Conservation (phyloP, 495 filamentous ascomycete genomes). For the Ascobolus immersus region DNA sequence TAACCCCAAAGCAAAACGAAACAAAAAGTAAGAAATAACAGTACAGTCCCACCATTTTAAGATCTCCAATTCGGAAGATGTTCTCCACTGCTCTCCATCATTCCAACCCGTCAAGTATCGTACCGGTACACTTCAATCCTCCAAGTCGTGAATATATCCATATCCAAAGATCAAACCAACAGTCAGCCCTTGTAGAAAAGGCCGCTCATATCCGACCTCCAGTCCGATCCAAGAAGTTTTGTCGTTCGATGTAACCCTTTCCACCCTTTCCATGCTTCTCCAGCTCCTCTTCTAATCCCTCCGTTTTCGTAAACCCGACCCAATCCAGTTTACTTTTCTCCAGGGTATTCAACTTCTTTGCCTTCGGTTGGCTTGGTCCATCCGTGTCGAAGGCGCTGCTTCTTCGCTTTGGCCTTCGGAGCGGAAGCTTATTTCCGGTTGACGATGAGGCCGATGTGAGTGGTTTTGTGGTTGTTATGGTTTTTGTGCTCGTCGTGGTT, state of each 20-base stretch:
- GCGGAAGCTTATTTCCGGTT: conserved; percentile 14
- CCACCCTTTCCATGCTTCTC: conserved; percentile 61
- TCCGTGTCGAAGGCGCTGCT: conserved; percentile 64
- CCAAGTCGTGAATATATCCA: no score
- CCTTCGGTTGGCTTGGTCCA: conserved; percentile 22
- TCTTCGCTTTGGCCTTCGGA: conserved; percentile 41
- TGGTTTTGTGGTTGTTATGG: conserved; percentile 15
- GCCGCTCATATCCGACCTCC: no score
- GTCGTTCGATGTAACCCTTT: conserved; percentile 51
- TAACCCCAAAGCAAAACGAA: no score
- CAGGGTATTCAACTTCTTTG: conserved; percentile 78
- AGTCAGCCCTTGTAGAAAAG: no score
- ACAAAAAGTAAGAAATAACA: no score
- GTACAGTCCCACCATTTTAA: no score
- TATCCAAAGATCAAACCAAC: no score
- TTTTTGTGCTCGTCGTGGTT: conserved; percentile 21
- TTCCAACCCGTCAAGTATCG: no score
- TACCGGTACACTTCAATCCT: no score
- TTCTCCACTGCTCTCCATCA: no score
- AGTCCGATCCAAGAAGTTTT: conserved; percentile 89
- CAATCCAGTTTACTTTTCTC: conserved; percentile 90
- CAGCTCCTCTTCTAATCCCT: conserved; percentile 79
- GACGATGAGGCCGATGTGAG: conserved; percentile 8
- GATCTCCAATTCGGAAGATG: no score
- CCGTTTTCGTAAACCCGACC: conserved; percentile 76